Base-by-base conservation (phyloP, 2,329 filamentous ascomycete species). In the Didymella segeticola region DNA sequence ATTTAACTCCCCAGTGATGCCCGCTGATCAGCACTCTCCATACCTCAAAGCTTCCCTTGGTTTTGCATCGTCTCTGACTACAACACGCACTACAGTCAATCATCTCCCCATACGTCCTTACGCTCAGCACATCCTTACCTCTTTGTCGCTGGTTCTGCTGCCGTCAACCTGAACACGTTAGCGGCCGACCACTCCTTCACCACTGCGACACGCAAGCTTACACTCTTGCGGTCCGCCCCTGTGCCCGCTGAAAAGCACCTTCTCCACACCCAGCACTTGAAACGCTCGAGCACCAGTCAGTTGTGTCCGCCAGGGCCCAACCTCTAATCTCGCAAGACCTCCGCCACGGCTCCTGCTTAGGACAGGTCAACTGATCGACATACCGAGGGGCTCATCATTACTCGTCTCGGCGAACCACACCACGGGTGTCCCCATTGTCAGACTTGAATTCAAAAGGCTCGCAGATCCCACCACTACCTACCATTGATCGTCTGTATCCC, bases 381-480 rank as follows among this genome's bases (percentile, higher is more conserved):
- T 65, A 70, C 71, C 68, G 52, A 59, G 53, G 50, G 55, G 73
- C 60, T 54, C 54, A 75, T 75, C 73, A 66, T 68, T 75, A 60
- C 71, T 66, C 57, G 52, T 61, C 62, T 61, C 30, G 69, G 71
- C 69, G 62, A 56, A 58, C 66, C 57, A 66, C 51, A 57, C 59
- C 57, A 70, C 70, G 61, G 62, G 63, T 68, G 58, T 68, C 63
- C 67, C 69, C 67, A 72, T 67, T 68, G 63, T 70, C 71, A 70
- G 60, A 62, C 63, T 62, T 58, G 66, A 69, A 61, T 75, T 74
- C 71, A 74, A 74, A 75, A 75, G 66, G 61, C 62, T 65, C 76
- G 78, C 78, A 79, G 78, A 80, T 80, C 79, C 77, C 78, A 77
- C 74, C 63, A 69, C 75, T 76, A 72, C 62, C 68, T 72, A 64